Evolutionary conservation across 352 stramenopile species (phyloP).

Genomic region (Pythium phragmitis): DNA sequence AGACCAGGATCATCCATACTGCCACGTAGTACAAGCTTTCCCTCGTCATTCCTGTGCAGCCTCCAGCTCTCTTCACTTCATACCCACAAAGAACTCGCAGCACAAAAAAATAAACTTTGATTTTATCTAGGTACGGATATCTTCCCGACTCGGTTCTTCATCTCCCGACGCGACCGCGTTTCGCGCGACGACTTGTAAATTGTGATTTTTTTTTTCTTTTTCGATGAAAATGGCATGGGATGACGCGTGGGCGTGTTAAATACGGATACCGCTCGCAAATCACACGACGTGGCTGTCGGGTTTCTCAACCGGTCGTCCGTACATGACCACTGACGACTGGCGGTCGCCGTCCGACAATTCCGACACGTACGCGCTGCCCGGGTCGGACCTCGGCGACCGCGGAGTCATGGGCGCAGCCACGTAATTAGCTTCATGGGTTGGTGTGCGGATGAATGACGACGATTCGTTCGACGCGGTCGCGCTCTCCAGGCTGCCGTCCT

Average conservation of each 20-base stretch:
- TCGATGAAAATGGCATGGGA: slow-evolving; percentile 1
- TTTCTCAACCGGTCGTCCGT: slow-evolving; percentile 37
- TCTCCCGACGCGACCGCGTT: neutral
- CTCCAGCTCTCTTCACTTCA: neutral
- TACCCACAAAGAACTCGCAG: slow-evolving; percentile 1
- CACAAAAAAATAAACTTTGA: slow-evolving; percentile 14
- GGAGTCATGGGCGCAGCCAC: slow-evolving; percentile 50
- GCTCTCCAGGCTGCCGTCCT: slow-evolving; percentile 24
- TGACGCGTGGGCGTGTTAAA: slow-evolving; percentile 1
- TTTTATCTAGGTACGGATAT: neutral
- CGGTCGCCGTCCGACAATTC: slow-evolving; percentile 47
- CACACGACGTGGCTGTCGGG: slow-evolving; percentile 26
- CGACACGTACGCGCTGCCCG: slow-evolving; percentile 61
- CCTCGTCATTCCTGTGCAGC: neutral
- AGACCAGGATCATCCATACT: too few species aligned
- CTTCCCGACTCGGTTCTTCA: neutral
- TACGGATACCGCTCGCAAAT: neutral
- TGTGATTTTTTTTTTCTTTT: neutral
- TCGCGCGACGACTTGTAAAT: neutral
- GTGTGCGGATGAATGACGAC: slow-evolving; percentile 20
- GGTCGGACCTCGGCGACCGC: slow-evolving; percentile 54
- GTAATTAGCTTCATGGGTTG: slow-evolving; percentile 41
- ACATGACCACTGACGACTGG: slow-evolving; percentile 71
- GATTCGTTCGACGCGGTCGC: slow-evolving; percentile 26
- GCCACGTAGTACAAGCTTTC: too few species aligned